Conservation (phyloP, 2,329 filamentous ascomycete genomes). For the Scedosporium boydii region DNA sequence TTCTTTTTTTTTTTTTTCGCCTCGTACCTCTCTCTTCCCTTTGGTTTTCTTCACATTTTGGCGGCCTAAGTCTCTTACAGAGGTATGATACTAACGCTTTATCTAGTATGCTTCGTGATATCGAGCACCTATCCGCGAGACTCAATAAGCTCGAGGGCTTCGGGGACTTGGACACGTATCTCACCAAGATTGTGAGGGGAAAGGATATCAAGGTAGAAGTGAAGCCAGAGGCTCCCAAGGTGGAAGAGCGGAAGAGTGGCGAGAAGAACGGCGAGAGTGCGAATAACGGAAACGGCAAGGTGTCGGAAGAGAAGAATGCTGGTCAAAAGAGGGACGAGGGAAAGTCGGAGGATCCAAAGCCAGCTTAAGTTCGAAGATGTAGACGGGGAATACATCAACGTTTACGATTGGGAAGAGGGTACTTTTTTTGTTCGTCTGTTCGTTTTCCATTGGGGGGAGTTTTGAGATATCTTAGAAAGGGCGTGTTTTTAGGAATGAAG, state of each 20-base stretch:
- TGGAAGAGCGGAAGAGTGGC: slow-evolving; percentile 9
- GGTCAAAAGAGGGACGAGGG: slow-evolving; percentile 10
- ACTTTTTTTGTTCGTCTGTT: neutral
- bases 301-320: slow-evolving; percentile 10
- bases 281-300: neutral
- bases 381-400: neutral
- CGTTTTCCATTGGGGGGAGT: neutral
- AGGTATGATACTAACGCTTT: slow-evolving; percentile 1
- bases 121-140: slow-evolving; percentile 60
- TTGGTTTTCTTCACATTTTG: neutral
- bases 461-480: neutral
- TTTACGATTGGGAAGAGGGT: neutral
- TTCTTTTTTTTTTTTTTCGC: too few species aligned
- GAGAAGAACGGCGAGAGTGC: slow-evolving; percentile 10
- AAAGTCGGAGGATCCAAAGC: neutral
- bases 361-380: neutral
- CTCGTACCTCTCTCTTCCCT: neutral
- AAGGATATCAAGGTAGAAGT: slow-evolving; percentile 35
- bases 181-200: slow-evolving; percentile 54
- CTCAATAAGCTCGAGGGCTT: slow-evolving; percentile 74
- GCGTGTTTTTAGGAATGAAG: neutral
- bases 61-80: neutral
- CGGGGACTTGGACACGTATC: slow-evolving; percentile 59
- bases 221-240: slow-evolving; percentile 12
- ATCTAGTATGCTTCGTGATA: slow-evolving; percentile 63